Conservation (phyloP, 257 asterid genomes). For the Solanum peruvianum region DNA sequence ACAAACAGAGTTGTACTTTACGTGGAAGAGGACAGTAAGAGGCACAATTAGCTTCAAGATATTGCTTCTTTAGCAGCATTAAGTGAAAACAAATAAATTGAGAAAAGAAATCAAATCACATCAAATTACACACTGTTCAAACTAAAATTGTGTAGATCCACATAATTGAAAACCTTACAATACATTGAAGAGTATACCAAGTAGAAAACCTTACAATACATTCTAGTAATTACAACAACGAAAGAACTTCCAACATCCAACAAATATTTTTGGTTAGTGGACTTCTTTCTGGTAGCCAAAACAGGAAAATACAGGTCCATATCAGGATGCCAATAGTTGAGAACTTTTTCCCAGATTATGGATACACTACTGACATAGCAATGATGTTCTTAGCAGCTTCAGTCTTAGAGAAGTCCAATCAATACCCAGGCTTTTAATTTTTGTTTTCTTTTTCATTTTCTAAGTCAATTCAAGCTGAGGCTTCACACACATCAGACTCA, state of each 20-base stretch:
- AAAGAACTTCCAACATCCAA: background rate
- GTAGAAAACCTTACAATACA: background rate
- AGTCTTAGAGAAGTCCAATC: background rate
- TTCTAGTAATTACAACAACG: background rate
- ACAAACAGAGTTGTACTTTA: background rate
- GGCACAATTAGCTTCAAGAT: background rate
- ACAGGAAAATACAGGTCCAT: background rate
- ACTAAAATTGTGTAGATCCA: background rate
- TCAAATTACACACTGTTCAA: background rate
- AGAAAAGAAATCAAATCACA: background rate
- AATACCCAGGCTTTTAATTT: background rate
- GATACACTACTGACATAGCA: background rate
- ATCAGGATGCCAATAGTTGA: background rate
- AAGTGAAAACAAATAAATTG: background rate
- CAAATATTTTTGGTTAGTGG: background rate
- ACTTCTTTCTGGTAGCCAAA: background rate
- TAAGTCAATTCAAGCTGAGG: background rate
- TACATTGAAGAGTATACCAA: background rate
- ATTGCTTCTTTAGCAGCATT: background rate
- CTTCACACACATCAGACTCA: background rate
- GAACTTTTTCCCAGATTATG: background rate
- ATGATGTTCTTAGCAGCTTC: background rate
- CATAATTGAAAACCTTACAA: background rate
- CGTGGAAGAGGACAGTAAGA: background rate
- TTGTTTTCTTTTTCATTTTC: background rate